Evolutionary conservation across 129 eudicot species (phyloP).

Genomic region (Lactuca saligna): DNA sequence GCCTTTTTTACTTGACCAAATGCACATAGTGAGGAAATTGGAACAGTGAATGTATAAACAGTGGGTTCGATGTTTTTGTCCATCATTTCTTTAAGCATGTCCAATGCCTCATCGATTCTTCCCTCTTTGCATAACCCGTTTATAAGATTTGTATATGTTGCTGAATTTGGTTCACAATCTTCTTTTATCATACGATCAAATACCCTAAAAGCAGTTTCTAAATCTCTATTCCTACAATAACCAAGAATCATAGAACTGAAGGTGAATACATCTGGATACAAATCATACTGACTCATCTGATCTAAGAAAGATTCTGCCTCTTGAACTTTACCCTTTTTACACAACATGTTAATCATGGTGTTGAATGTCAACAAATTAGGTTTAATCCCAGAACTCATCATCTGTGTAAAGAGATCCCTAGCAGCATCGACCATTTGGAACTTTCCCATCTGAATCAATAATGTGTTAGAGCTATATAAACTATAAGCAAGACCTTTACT

Average conservation of each 20-base stretch:
- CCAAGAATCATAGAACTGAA: constrained; percentile 83
- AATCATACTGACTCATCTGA: constrained; percentile 46
- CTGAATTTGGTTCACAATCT: constrained; percentile 72
- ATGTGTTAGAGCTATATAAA: constrained; percentile 63
- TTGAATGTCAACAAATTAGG: constrained; percentile 76
- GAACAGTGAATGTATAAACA: constrained; percentile 68
- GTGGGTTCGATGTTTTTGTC: constrained; percentile 72
- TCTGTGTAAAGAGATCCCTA: constrained; percentile 36
- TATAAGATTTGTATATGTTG: constrained; percentile 60
- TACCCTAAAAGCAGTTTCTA: constrained; percentile 58
- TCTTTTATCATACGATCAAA: constrained; percentile 69
- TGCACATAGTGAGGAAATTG: constrained; percentile 57
- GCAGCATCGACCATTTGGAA: constrained; percentile 70
- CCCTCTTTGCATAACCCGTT: constrained; percentile 70
- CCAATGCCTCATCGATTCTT: constrained; percentile 71
- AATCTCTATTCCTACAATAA: constrained; percentile 60
- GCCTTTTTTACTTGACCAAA: constrained; percentile 64
- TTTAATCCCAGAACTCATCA: constrained; percentile 48
- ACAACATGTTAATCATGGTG: constrained; percentile 72
- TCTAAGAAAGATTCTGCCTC: constrained; percentile 57
- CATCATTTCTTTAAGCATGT: constrained; percentile 67
- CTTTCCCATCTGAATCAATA: constrained; percentile 78
- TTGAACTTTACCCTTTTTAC: constrained; percentile 73
- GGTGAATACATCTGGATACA: constrained; percentile 72
- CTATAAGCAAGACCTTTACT: constrained; percentile 45